Evolutionary conservation across 345 rosid species (phyloP), one percentile per base, ranked within the genome.

Genomic region (Hypericum perforatum): DNA sequence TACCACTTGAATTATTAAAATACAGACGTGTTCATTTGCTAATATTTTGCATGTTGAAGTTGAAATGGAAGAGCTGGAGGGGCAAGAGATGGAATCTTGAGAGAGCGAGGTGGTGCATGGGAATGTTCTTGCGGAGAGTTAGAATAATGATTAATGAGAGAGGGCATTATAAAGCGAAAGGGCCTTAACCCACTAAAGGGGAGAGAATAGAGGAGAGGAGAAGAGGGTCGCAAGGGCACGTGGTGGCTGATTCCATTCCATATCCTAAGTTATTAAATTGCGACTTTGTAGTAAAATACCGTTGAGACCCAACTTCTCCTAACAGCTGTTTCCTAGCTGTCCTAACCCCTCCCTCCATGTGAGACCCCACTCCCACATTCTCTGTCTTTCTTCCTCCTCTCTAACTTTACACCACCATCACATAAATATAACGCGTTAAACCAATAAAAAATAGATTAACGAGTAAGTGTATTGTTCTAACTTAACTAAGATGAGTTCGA

Each of bases 301-400:
- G 80, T 82, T 79, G 83, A 80, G 78, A 60, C 71, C 69, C 74
- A 57, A 54, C 74, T 22, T 22, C 73, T 64, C 76, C 72, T 13
- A 60, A 70, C 87, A 83, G 95, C 94, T 85, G 85, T 73, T 14
- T 67, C 46, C 62, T 81, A 80, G 92, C 87, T 89, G 97, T 85
- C 79, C 66, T 54, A 72, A 63, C 78, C 61, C 40, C 8, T 6
- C 64, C 16, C 39, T 37, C 13, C 71, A 73, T 81, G 74, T 79
- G 80, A 74, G 80, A 79, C 76, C 81, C 74, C 72, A 71, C 74
- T 72, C 50, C 50, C 50, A 46, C 50, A 13, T 46, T 46, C 50
- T 13, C 32, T 46, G 22, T 13, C 50, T 11, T 16, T 12, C 49
- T 11, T 45, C 49, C 16, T 11, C 49, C 7, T 45, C 16, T 16